Percentiles rank a stretch among this genome's conserved stretches.
Conservation (phyloP, 1,284 basidiomycete species). For the Heterobasidion occidentale region DNA sequence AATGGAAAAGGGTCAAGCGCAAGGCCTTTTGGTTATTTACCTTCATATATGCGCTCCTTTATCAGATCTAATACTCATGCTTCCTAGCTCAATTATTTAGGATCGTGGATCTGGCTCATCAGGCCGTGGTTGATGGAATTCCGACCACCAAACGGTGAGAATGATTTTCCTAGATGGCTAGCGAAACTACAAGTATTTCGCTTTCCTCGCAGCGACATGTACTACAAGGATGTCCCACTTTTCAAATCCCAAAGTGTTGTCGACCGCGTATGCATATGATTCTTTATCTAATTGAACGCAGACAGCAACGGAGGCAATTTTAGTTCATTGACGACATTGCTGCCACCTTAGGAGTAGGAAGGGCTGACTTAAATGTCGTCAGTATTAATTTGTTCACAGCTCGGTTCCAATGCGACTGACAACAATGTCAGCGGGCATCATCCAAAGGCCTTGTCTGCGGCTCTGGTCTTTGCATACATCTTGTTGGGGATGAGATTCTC, state of each 20-base stretch:
- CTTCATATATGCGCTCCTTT: slow-evolving; percentile 9
- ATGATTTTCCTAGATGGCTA: background rate
- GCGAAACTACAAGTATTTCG: too few relatives aligned
- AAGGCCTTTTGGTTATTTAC: slow-evolving; percentile 39
- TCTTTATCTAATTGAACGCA: background rate
- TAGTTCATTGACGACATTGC: slow-evolving; percentile 87
- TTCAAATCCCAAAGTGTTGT: slow-evolving; percentile 72
- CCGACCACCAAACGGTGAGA: slow-evolving; percentile 64
- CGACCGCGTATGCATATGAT: slow-evolving; percentile 47
- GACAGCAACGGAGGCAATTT: background rate
- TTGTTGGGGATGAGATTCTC: slow-evolving; percentile 48
- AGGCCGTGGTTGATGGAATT: slow-evolving; percentile 45
- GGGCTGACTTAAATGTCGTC: slow-evolving; percentile 78
- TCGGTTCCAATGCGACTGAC: slow-evolving; percentile 7
- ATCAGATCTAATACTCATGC: background rate
- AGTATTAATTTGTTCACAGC: slow-evolving; percentile 13
- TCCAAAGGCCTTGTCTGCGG: slow-evolving; percentile 83
- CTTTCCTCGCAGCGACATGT: slow-evolving; percentile 62
- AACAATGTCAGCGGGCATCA: slow-evolving; percentile 59
- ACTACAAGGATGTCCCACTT: slow-evolving; percentile 73
- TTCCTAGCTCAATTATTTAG: slow-evolving; percentile 56
- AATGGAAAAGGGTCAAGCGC: slow-evolving; percentile 38
- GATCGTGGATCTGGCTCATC: slow-evolving; percentile 55
- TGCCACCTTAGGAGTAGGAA: slow-evolving; percentile 66
- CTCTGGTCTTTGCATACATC: slow-evolving; percentile 46